These are phyloP conservation scores for Teratosphaeria destructans DNA, from an alignment of 2,329 filamentous ascomycete species.

Conservation along the genomic window DNA sequence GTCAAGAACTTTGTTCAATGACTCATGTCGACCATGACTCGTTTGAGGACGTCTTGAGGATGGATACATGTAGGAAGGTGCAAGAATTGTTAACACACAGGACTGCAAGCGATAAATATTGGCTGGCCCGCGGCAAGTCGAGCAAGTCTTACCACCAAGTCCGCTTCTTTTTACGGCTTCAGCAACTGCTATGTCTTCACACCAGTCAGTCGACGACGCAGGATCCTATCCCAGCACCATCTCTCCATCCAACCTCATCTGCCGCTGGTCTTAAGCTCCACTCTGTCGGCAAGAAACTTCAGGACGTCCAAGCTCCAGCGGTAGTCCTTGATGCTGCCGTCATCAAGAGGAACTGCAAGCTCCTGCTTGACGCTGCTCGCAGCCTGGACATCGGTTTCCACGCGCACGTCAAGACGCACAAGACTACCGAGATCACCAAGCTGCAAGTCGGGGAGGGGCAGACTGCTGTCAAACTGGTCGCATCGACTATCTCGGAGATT, in stretches of 20 bases:
- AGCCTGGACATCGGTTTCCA: constrained; percentile 56
- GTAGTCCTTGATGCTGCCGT: constrained; percentile 59
- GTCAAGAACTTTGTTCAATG: not conserved
- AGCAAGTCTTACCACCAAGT: not conserved
- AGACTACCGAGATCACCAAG: constrained; percentile 58
- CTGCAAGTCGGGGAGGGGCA: constrained; percentile 55
- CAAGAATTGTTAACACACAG: too few species aligned
- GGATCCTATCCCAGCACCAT: constrained; percentile 7
- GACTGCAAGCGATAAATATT: too few species aligned
- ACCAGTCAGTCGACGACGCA: not conserved
- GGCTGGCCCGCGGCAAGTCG: too few species aligned
- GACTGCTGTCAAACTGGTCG: constrained; percentile 51
- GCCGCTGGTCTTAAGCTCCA: constrained; percentile 23
- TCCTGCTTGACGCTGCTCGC: constrained; percentile 57
- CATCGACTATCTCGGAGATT: constrained; percentile 64
- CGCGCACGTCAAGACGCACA: constrained; percentile 76
- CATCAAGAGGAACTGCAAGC: constrained; percentile 55
- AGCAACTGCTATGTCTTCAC: not conserved
- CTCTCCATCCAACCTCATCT: constrained; percentile 23
- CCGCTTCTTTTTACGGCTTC: not conserved
- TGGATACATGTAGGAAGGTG: too few species aligned
- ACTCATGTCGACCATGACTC: not conserved
- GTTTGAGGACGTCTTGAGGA: not conserved
- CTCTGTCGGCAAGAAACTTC: constrained; percentile 51
- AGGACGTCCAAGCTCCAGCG: constrained; percentile 54